Evolutionary conservation across 768 basidiomycete species (phyloP).

Genomic region (Lyophyllum decastes): DNA sequence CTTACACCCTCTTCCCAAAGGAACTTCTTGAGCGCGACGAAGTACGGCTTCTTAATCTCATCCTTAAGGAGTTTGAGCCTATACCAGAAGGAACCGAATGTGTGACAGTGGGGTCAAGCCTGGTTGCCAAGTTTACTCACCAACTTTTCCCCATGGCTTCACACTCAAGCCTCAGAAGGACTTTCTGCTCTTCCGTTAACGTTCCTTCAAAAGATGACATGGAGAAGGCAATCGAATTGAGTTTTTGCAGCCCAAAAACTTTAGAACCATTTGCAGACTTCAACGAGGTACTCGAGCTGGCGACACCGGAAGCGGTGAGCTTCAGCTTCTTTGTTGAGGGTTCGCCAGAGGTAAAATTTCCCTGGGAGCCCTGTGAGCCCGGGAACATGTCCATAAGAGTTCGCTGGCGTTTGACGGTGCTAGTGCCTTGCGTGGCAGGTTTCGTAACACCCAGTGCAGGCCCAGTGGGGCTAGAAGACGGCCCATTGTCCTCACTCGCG

Average conservation of each 20-base stretch:
- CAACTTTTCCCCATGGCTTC: constrained; percentile 76
- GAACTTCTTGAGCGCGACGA: constrained; percentile 69
- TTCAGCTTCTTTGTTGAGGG: constrained; percentile 51
- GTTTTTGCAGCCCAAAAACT: constrained; percentile 26
- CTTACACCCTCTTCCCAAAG: constrained; percentile 66
- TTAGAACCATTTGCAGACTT: constrained; percentile 8
- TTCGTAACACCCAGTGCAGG: constrained; percentile 1
- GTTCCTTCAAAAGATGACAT: constrained; percentile 50
- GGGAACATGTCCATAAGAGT: constrained; percentile 69
- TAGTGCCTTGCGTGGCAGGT: constrained; percentile 8
- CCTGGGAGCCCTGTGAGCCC: constrained; percentile 24
- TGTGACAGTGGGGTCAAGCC: not conserved
- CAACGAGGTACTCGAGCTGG: constrained; percentile 19
- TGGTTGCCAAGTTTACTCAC: constrained; percentile 33
- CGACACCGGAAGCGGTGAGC: constrained; percentile 25
- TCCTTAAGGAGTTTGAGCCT: constrained; percentile 77
- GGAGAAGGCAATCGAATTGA: constrained; percentile 75
- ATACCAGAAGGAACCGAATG: constrained; percentile 3
- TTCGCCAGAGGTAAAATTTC: constrained; percentile 23
- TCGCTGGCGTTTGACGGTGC: constrained; percentile 52
- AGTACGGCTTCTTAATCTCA: constrained; percentile 79
- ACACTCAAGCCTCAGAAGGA: constrained; percentile 66
- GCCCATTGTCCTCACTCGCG: constrained; percentile 10
- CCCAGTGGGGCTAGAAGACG: constrained; percentile 1
- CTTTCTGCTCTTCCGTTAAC: constrained; percentile 56